Conservation (phyloP, 192 early-diverging fungal genomes). For the Funneliformis geosporum region DNA sequence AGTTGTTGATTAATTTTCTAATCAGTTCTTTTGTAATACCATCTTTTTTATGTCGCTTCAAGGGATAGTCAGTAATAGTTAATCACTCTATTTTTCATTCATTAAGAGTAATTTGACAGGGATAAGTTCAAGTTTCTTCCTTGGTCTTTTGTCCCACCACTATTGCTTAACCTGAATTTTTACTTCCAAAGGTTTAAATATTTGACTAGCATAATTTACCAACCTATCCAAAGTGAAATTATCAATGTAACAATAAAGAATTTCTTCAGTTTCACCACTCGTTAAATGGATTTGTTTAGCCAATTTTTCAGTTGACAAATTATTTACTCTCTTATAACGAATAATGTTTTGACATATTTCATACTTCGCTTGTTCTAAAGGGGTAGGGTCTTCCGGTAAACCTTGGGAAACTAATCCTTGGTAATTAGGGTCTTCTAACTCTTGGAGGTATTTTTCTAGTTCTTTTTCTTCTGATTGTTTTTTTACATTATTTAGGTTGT, state of each 20-base stretch:
- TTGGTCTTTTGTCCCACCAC: not conserved
- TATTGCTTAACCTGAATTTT: not conserved
- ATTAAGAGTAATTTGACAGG: not conserved
- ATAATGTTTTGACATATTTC: not conserved
- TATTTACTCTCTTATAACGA: not conserved
- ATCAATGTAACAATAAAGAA: not conserved
- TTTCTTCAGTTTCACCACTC: not conserved
- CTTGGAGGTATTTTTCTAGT: not conserved
- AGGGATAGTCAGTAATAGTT: not conserved
- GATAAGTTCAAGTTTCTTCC: conserved; percentile 1
- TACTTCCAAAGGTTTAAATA: not conserved
- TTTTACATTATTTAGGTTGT: no score
- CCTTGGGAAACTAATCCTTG: not conserved
- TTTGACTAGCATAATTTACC: conserved; percentile 1
- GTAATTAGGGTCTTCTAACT: conserved; percentile 1
- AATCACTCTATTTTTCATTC: not conserved
- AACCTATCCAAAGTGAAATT: not conserved
- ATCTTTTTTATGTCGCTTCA: not conserved
- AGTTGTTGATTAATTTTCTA: not conserved
- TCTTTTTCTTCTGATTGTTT: no score
- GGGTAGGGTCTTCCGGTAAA: not conserved
- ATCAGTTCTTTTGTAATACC: conserved; percentile 7
- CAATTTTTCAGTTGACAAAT: conserved; percentile 8
- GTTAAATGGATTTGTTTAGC: not conserved
- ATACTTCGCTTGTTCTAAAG: not conserved